Evolutionary conservation across 2,329 filamentous ascomycete species (phyloP).

Genomic region (Hortaea sp.): DNA sequence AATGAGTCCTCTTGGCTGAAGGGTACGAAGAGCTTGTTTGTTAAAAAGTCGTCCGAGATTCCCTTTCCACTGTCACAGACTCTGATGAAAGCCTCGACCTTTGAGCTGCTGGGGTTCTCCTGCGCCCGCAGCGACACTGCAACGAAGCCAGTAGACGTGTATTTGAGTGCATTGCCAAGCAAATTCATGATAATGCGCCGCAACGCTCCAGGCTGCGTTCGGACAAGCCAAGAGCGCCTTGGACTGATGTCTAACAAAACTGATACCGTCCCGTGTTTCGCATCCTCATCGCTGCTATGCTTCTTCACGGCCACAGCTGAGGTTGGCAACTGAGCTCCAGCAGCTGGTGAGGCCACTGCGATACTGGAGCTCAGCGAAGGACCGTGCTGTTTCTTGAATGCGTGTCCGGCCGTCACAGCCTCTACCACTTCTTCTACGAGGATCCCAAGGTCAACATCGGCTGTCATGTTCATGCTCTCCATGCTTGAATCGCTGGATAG

Average conservation of each 20-base stretch:
- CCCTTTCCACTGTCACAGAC: slow-evolving; percentile 44
- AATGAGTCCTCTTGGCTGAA: slow-evolving; percentile 26
- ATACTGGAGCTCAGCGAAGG: neutral
- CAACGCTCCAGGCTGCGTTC: slow-evolving; percentile 36
- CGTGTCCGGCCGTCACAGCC: slow-evolving; percentile 44
- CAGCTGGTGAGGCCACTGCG: neutral
- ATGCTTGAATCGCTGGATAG: slow-evolving; percentile 14
- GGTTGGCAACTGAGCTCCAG: neutral
- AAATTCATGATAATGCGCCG: slow-evolving; percentile 39
- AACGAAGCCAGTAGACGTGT: slow-evolving; percentile 33
- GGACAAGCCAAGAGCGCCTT: slow-evolving; percentile 32
- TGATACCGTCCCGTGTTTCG: slow-evolving; percentile 21
- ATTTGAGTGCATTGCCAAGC: slow-evolving; percentile 39
- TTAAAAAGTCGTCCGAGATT: slow-evolving; percentile 22
- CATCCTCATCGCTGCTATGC: neutral
- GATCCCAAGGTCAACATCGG: slow-evolving; percentile 33
- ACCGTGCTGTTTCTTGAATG: slow-evolving; percentile 24
- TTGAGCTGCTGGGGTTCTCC: slow-evolving; percentile 10
- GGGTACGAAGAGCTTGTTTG: slow-evolving; percentile 21
- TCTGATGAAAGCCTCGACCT: slow-evolving; percentile 10
- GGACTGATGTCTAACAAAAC: slow-evolving; percentile 36
- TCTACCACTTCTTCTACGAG: slow-evolving; percentile 46
- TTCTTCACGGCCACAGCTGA: no score
- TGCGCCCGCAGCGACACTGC: slow-evolving; percentile 25
- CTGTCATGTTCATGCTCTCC: slow-evolving; percentile 23